Base-by-base conservation (phyloP, 2,329 filamentous ascomycete species). In the Fusarium sp. region DNA sequence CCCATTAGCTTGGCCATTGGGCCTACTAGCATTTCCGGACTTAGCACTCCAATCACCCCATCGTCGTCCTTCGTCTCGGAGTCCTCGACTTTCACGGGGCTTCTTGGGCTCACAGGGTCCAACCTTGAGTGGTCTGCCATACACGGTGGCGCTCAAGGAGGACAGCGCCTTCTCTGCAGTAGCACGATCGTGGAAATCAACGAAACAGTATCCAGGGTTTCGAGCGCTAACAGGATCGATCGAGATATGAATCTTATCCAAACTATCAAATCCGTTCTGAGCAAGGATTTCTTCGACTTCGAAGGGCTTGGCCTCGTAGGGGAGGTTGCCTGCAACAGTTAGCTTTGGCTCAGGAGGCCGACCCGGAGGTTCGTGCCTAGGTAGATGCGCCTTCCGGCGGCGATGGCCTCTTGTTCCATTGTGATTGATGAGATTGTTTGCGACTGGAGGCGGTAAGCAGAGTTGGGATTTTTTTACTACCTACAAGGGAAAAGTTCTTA, bases 161-260 rank as follows among this genome's bases (percentile, higher is more conserved):
- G 78, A 74, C 76, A 92, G 87, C 1, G 66, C 68, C 13, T 28
- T 77, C 7, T 86, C 82, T 5, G 90, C 90, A 29, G 87, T 81
- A 28, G 87, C 86, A 44, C 83, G 83, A 46, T 82, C 84, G 44
- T 78, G 77, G 59, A 93, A 87, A 73, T 93, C 91, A 44, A 93
- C 87, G 71, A 93, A 93, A 80, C 91, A 93, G 80, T 92, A 93
- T 37, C 89, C 91, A 1, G 90, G 90, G 76, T 93, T 93, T 43
- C 90, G 84, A 39, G 85, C 87, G 29, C 86, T 91, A 77, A 91
- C 88, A 3, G 89, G 86, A 72, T 93, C 90, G 54, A 91, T 84
- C 2, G 89, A 89, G 71, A 93, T 90, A 76, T 91, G 88, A 68
- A 93, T 86, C 46, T 87, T 86, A 68, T 86, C 83, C 58, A 79